phyloP scores from a whole-genome alignment of 1,139 yeast genomes.

The Debaryomyces singareniensis region DNA sequence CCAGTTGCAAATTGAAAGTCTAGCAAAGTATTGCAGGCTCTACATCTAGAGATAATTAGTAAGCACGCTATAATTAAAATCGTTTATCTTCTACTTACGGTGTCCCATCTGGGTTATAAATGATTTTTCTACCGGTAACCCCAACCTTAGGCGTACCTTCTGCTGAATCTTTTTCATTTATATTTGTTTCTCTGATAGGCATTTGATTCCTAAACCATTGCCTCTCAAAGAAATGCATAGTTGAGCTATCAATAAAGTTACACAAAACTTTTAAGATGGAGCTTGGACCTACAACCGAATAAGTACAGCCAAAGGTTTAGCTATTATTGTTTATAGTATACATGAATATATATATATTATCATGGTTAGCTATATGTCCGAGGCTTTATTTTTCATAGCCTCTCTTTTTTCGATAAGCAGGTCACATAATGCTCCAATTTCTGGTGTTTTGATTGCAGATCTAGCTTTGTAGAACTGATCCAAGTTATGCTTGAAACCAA shows the following conservation, averaged over 20 bases:
- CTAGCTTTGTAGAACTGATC: slow-evolving; percentile 66
- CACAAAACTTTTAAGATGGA: no score
- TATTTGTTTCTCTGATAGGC: background rate
- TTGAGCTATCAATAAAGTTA: no score
- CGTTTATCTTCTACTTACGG: slow-evolving; percentile 55
- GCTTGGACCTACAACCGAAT: no score
- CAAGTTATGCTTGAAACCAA: slow-evolving; percentile 50
- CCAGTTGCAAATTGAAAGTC: slow-evolving; percentile 66
- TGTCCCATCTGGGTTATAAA: slow-evolving; percentile 83
- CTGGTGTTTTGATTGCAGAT: slow-evolving; percentile 60
- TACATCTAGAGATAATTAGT: slow-evolving; percentile 44
- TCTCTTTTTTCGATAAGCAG: slow-evolving; percentile 47
- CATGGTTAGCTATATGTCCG: no score
- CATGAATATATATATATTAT: no score
- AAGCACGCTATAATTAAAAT: background rate
- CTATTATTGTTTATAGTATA: no score
- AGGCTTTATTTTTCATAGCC: no score
- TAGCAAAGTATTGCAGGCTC: slow-evolving; percentile 70
- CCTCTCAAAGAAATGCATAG: no score
- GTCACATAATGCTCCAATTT: slow-evolving; percentile 66
- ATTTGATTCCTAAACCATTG: no score
- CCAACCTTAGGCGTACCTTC: slow-evolving; percentile 38
- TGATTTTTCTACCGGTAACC: slow-evolving; percentile 58
- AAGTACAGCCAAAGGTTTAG: no score
- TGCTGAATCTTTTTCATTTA: background rate